A percentile compares a stretch with the other conserved stretches of the same genome.
Evolutionary conservation across 495 filamentous ascomycete genomes (phyloP).

Genomic region (Staphylotrichum tortipilum): DNA sequence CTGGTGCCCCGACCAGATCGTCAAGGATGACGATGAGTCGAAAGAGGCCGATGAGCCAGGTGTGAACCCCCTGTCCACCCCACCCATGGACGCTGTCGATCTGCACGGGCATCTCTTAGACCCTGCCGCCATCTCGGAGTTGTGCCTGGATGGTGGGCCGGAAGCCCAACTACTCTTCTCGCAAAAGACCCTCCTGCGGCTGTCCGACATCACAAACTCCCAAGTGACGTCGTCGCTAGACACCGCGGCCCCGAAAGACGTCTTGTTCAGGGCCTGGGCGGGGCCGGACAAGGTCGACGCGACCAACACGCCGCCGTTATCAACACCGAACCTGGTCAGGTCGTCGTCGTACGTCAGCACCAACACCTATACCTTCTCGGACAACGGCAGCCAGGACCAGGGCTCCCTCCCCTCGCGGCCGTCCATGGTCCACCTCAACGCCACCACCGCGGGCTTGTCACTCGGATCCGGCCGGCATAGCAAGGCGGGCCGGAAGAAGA

Average conservation of each 20-base stretch:
- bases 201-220: conserved; percentile 68
- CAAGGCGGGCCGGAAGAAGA: conserved; percentile 69
- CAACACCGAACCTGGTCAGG: conserved; percentile 46
- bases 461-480: conserved; percentile 57
- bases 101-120: conserved; percentile 66
- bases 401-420: conserved; percentile 39
- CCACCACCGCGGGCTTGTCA: conserved; percentile 51
- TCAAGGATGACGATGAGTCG: conserved; percentile 42
- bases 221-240: conserved; percentile 82
- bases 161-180: conserved; percentile 81
- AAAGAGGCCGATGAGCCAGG: conserved; percentile 43
- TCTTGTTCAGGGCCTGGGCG: conserved; percentile 86
- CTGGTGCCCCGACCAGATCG: conserved; percentile 80
- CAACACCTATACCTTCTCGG: conserved; percentile 56
- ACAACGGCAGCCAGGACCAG: conserved; percentile 42
- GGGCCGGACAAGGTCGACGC: conserved; percentile 62
- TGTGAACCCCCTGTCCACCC: conserved; percentile 71
- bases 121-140: conserved; percentile 59
- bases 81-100: conserved; percentile 70
- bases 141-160: conserved; percentile 65
- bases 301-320: conserved; percentile 45
- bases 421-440: conserved; percentile 40
- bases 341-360: conserved; percentile 53
- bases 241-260: conserved; percentile 73
- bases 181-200: conserved; percentile 74